Evolutionary conservation across 179 eudicot species (phyloP), one percentile per base, ranked within the genome.

Genomic region (Spinacia oleracea): DNA sequence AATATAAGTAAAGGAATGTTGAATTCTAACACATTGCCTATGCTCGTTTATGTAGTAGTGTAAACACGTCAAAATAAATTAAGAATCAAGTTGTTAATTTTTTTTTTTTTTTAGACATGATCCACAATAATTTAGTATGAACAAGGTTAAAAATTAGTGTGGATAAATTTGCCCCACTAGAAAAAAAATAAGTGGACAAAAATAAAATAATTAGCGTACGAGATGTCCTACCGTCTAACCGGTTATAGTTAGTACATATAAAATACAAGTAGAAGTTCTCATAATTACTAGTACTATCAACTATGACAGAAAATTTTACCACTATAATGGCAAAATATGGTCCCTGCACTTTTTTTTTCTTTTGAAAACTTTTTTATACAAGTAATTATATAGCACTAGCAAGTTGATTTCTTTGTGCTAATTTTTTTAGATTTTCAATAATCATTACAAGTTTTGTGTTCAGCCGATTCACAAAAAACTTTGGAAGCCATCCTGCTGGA

Each of bases 401-500:
- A 66, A 81, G 82, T 66, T 94, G 84, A 77, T 84, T 86, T 77
- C 83, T 85, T 83, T 88, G 88, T 55, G 89, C 98, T 81, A 89
- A 78, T 76, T 91, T 92, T 83, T 91, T 91, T 42, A 94, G 92
- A 84, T 94, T 94, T 85, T 91, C 91, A 78, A 94, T 89, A 75
- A 94, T 94, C 98, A 94, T 94, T 10, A 91, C 98, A 73, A 92
- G 80, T 81, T 89, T 94, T 38, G 98, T 94, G 80, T 89, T 94
- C 68, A 93, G 87, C n/a, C 98, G 89, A 86, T 93, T 93, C 78
- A 92, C 98, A 79, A 94, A 94, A 90, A 89, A 92, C 85, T 92
- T 93, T 6, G 98, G 98, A 62, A 93, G 83, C 98, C 98, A 94
- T 70, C 98, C 98, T 79, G 97, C 98, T 81, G 97, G 98, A 86